These are phyloP conservation scores for Wickerhamiella australiensis DNA, from an alignment of 805 yeast genomes.

Conservation along the genomic window DNA sequence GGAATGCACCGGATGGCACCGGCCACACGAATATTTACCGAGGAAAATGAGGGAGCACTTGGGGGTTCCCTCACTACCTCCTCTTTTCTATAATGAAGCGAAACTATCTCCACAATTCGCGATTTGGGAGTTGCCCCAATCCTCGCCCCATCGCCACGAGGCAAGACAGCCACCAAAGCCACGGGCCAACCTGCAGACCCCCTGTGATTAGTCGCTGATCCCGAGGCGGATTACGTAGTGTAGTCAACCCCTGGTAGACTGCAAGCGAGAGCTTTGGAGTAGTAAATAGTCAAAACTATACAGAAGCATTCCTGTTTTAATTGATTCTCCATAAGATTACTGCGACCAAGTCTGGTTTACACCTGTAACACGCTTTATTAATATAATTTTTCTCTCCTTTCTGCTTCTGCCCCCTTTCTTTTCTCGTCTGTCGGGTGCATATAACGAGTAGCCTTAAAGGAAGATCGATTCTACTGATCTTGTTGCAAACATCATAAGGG, in stretches of 20 bases:
- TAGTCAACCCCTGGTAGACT: not conserved
- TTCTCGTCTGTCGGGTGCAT: not conserved
- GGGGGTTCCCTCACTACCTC: not conserved
- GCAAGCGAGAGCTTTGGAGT: too few relatives aligned
- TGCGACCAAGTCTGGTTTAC: not conserved
- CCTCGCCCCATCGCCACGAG: slow-evolving; percentile 5
- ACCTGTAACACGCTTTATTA: not conserved
- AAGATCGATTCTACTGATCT: not conserved
- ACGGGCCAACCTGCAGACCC: not conserved
- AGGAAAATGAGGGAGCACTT: too few relatives aligned
- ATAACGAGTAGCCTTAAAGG: not conserved
- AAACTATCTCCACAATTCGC: not conserved
- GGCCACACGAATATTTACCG: too few relatives aligned
- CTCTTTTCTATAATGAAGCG: not conserved
- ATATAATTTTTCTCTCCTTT: not conserved
- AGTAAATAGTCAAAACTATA: too few relatives aligned
- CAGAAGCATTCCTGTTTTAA: too few relatives aligned
- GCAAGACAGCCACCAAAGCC: slow-evolving; percentile 3
- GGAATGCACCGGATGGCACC: not conserved
- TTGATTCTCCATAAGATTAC: too few relatives aligned
- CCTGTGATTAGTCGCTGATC: slow-evolving; percentile 1
- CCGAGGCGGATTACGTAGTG: not conserved
- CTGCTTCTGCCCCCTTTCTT: not conserved
- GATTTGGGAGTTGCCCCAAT: not conserved
- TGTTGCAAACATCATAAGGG: not conserved